Evolutionary conservation across 208 protist genomes (phyloP), one percentile per base, ranked within the genome.

Genomic region (Leishmania gerbilli): DNA sequence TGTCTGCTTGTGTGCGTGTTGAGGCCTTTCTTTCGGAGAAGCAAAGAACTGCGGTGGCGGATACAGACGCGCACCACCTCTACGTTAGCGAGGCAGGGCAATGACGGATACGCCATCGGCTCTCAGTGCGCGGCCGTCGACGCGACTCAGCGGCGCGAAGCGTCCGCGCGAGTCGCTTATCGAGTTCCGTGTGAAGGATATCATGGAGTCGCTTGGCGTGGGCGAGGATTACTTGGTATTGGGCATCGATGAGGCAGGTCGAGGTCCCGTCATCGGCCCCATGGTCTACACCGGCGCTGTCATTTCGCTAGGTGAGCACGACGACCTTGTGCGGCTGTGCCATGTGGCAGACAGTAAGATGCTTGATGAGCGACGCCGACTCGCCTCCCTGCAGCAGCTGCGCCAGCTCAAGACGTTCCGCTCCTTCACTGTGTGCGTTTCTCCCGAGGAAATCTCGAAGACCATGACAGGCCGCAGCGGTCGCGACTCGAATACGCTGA

Each of bases 231-330:
- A 91, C 84, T 87, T 93, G 65, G 82, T 98, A 8, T 80, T 99
- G 15, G 98, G 98, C 47, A 99, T 99, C 62, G 98, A 99, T 76
- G 98, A 99, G 88, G 98, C 98, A 15, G 98, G 98, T 4, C 89
- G 98, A 79, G 98, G 98, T 13, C 96, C 98, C 74, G 96, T 99
- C 5, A 77, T 99, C 31, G 98, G 98, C 31, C 95, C 97, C 11
- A 98, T 99, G 95, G 96, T 99, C 19, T 99, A 99, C 88, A 91
- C 89, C n/a, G 91, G 92, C 40, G 90, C 93, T 13, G 90, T 96
- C 45, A 89, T 95, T 56, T 81, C 92, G 19, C 80, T 95, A 1
- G 89, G 84, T 21, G 90, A 97, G 75, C 90, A 98, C 84, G 88
- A 97, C 76, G 78, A 81, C 47, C 80, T 98, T 0, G 79, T 95